Conservation (phyloP, 1,284 basidiomycete species). For the Sparassis latifolia region DNA sequence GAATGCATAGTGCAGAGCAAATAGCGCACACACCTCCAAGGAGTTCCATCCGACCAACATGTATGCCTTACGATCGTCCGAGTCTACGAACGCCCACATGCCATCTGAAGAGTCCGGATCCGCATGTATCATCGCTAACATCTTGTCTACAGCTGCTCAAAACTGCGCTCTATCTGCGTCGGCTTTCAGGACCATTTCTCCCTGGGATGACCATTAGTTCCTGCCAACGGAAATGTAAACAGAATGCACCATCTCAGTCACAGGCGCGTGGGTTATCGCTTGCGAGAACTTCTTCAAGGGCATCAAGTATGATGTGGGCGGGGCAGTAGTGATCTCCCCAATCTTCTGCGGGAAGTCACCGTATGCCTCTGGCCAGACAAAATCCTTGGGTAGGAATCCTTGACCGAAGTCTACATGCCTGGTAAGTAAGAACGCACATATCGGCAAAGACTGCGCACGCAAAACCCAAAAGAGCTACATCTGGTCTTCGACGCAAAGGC, state of each 20-base stretch:
- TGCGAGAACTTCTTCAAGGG: neutral
- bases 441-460: neutral
- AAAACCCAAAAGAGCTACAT: neutral
- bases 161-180: neutral
- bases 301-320: conserved; percentile 1
- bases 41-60: conserved; percentile 1
- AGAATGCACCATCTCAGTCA: conserved; percentile 1
- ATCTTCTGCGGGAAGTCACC: conserved; percentile 2
- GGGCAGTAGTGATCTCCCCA: neutral
- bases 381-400: conserved; percentile 3
- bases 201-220: neutral
- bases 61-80: neutral
- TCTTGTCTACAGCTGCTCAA: neutral
- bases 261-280: neutral
- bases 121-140: neutral
- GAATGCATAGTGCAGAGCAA: too few species aligned
- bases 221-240: neutral
- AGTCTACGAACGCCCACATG: neutral
- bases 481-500: neutral
- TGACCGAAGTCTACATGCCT: conserved; percentile 1
- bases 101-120: neutral
- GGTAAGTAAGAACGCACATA: too few species aligned
- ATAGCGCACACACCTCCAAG: neutral
- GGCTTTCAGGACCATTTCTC: neutral
- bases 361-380: conserved; percentile 5